These are phyloP conservation scores for Poa annua DNA, from an alignment of 176 grass and related monocot species.

Conservation along the genomic window DNA sequence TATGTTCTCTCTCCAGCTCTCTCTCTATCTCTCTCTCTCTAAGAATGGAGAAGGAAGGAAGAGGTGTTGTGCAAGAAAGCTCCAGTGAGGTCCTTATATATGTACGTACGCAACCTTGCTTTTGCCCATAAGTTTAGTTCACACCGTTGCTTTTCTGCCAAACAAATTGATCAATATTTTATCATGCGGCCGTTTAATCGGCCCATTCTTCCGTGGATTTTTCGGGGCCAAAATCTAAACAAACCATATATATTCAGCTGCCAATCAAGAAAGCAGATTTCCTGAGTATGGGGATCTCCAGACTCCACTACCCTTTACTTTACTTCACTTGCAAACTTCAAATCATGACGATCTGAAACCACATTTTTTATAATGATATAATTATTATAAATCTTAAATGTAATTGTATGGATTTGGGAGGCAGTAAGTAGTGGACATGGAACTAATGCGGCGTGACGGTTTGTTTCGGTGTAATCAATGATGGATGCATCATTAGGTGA, in stretches of 20 bases:
- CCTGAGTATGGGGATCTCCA: background rate
- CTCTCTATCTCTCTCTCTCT: background rate
- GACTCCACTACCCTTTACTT: background rate
- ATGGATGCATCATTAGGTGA: conserved; percentile 56
- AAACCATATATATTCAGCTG: background rate
- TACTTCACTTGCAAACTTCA: background rate
- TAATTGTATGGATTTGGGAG: background rate
- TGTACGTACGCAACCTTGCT: conserved; percentile 48
- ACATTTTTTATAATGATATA: background rate
- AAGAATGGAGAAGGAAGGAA: background rate
- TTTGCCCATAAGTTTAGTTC: conserved; percentile 42
- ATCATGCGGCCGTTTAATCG: conserved; percentile 11
- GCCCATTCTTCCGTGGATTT: conserved; percentile 30
- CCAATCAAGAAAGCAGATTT: conserved; percentile 21
- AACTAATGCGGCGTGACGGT: background rate
- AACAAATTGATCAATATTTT: conserved; percentile 39
- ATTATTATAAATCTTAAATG: background rate
- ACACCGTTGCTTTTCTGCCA: conserved; percentile 43
- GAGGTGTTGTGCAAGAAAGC: conserved; percentile 54
- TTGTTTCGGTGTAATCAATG: conserved; percentile 54
- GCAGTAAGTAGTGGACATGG: background rate
- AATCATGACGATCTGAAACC: background rate
- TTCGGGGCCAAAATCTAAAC: background rate
- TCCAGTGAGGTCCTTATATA: conserved; percentile 62
- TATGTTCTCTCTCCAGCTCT: conserved; percentile 3